Base-by-base conservation (phyloP, 805 yeast genomes). In the Pichia occidentalis region DNA sequence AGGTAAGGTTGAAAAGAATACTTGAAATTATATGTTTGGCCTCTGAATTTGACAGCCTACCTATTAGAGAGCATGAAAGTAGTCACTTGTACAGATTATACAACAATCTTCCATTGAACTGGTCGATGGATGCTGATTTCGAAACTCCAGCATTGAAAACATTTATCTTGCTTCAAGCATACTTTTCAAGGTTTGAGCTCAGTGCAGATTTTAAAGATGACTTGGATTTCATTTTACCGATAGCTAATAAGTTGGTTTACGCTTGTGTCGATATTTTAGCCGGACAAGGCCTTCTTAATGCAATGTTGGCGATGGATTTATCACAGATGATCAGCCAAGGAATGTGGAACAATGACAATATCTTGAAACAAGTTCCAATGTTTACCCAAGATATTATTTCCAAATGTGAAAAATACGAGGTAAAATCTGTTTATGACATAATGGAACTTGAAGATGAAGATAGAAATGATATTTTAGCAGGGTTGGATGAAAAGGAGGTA, bases 291-390 rank as follows among this genome's bases (percentile, higher is more conserved):
- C 66, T 71, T 47, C 60, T 88, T 51, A 82, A 77, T 55, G 87
- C 95, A 0, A 68, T 85, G 47, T 69, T 72, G 31, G 90, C 85
- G 0, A 84, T 92, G 84, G 97, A 92, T 54, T 54, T 87, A 36
- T 71, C 83, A 2, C 98, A 92, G 54, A 84, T 86, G 94, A 60
- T 85, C 6, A 75, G 81, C 1, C 97, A 90, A 56, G 94, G 83
- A 1, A 64, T 84, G 19, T 86, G 95, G 95, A 84, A 77, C 47
- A 67, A 76, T 7, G 95, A 84, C 39, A 73, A 74, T 34, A 80
- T 92, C 2, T 67, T 90, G 51, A 75, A 73, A 49, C 98, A 90
- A 59, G 66, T 90, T 24, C 98, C 98, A 2, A 71, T 64, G 49
- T 74, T 87, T 37, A 51, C 51, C 5, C 68, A 59, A 1, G 68